These are phyloP conservation scores for Fusarium nisikadoi DNA, from an alignment of 2,329 filamentous ascomycete species.

Conservation along the genomic window DNA sequence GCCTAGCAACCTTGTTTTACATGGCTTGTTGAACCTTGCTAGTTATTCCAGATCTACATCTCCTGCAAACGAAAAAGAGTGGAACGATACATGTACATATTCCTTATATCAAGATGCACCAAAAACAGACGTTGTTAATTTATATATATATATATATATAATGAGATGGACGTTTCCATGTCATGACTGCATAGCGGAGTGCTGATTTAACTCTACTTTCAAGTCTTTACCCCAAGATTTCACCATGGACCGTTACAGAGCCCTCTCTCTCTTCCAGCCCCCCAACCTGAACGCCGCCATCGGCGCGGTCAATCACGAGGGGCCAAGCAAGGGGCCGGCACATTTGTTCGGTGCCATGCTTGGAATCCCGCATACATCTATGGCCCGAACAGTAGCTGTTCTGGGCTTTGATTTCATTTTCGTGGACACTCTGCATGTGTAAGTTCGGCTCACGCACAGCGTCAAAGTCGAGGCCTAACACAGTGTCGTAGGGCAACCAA, in stretches of 20 bases:
- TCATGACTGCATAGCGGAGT: too few relatives aligned
- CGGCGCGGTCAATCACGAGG: neutral
- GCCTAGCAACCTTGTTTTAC: too few relatives aligned
- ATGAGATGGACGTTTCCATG: too few relatives aligned
- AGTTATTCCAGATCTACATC: too few relatives aligned
- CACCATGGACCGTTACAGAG: neutral
- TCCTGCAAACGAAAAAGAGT: too few relatives aligned
- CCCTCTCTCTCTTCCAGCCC: neutral
- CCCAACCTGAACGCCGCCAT: constrained; percentile 1
- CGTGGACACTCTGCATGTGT: constrained; percentile 5
- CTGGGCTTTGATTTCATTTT: constrained; percentile 2
- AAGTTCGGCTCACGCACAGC: neutral
- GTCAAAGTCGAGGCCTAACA: neutral
- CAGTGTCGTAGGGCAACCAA: neutral
- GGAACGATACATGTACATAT: too few relatives aligned
- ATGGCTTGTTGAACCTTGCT: too few relatives aligned
- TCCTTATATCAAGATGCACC: too few relatives aligned
- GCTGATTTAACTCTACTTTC: too few relatives aligned
- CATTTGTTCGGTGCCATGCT: constrained; percentile 1
- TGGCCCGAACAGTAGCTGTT: neutral
- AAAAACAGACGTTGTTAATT: too few relatives aligned
- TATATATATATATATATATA: too few relatives aligned
- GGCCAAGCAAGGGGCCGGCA: neutral
- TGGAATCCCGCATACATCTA: neutral
- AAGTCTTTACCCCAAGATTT: too few relatives aligned